Conservation (phyloP, 2,329 filamentous ascomycete genomes). For the Berkeleyomyces basicola region DNA sequence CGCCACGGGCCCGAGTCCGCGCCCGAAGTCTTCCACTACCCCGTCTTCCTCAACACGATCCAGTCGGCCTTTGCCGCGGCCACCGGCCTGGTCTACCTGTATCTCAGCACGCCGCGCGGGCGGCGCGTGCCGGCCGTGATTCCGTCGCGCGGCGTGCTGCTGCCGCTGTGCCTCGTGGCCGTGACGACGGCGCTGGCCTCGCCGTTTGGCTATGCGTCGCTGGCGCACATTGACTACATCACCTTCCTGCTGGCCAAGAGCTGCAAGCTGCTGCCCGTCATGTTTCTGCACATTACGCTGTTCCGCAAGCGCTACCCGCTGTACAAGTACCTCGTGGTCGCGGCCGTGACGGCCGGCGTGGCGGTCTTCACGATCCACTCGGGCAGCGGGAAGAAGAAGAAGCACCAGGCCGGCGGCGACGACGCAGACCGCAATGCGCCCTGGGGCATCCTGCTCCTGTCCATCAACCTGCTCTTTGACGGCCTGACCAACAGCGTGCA, state of each 20-base stretch:
- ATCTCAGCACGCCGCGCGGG: constrained; percentile 37
- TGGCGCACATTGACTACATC: constrained; percentile 92
- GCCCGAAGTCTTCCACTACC: constrained; percentile 74
- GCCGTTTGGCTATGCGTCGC: constrained; percentile 87
- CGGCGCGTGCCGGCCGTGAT: constrained; percentile 47
- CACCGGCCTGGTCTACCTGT: constrained; percentile 68
- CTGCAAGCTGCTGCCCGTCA: constrained; percentile 97
- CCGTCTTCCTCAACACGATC: constrained; percentile 89
- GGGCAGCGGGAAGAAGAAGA: constrained; percentile 38
- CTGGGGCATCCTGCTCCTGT: constrained; percentile 71
- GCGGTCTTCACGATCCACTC: constrained; percentile 88
- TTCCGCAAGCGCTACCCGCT: constrained; percentile 81
- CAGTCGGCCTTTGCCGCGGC: constrained; percentile 79
- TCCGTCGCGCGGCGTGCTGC: constrained; percentile 56
- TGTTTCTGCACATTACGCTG: constrained; percentile 86
- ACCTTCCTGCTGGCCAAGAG: constrained; percentile 95
- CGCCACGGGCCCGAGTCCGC: constrained; percentile 49
- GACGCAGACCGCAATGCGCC: constrained; percentile 38
- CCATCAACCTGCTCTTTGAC: constrained; percentile 85
- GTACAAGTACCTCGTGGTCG: constrained; percentile 91
- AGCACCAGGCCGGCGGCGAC: constrained; percentile 25
- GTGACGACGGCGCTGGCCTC: constrained; percentile 76
- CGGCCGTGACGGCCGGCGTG: constrained; percentile 79
- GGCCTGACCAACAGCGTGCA: constrained; percentile 93
- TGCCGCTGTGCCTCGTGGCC: constrained; percentile 69